These are phyloP conservation scores for Pythium phragmiticola DNA, from an alignment of 352 stramenopile genomes.

Conservation along the genomic window DNA sequence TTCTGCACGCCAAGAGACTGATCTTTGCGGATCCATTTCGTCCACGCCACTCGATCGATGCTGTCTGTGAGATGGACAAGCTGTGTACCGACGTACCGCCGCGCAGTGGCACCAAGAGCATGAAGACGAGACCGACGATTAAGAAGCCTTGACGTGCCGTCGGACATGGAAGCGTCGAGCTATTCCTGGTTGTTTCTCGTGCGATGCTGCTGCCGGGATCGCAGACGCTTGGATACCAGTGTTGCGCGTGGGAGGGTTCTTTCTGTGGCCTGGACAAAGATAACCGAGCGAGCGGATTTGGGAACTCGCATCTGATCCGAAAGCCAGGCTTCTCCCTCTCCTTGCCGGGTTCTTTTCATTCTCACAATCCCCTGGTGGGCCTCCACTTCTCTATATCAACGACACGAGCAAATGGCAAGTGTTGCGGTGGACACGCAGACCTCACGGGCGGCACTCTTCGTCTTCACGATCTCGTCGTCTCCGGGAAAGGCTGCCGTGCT, in stretches of 20 bases:
- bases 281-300: slow-evolving; percentile 1
- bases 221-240: slow-evolving; percentile 2
- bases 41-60: slow-evolving; percentile 24
- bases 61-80: slow-evolving; percentile 19
- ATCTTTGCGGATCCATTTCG: slow-evolving; percentile 49
- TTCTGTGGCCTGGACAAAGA: slow-evolving; percentile 3
- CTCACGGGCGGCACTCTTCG: neutral
- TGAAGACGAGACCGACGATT: neutral
- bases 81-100: neutral
- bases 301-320: slow-evolving; percentile 6
- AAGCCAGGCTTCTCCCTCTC: neutral
- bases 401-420: neutral
- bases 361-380: neutral
- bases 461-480: slow-evolving; percentile 8
- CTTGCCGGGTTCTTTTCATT: slow-evolving; percentile 2
- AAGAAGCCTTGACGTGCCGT: neutral
- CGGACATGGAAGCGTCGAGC: no score
- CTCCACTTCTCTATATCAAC: neutral
- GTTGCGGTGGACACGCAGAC: slow-evolving; percentile 2
- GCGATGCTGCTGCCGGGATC: neutral
- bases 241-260: neutral
- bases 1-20: slow-evolving; percentile 53
- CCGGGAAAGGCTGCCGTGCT: neutral
- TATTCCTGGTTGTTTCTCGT: no score
- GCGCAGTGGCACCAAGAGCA: neutral